Evolutionary conservation across 2,329 filamentous ascomycete species (phyloP).

Genomic region (Trichoderma sp.): DNA sequence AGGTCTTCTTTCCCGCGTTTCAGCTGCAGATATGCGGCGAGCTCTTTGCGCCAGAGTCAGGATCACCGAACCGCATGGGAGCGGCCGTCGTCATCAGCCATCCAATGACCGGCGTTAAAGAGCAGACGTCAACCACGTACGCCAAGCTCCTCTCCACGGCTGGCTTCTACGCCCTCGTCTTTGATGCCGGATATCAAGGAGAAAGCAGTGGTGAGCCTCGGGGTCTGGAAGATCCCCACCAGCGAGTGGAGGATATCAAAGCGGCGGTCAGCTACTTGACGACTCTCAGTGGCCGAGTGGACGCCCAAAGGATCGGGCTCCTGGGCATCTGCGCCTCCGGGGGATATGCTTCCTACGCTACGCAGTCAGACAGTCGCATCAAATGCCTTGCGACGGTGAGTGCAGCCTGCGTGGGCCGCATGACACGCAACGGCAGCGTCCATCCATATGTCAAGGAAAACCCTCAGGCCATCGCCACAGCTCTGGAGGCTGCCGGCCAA

Average conservation of each 20-base stretch:
- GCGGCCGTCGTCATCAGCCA: slow-evolving; percentile 39
- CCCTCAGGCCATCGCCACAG: slow-evolving; percentile 10
- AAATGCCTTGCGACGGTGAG: slow-evolving; percentile 43
- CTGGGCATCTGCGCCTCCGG: slow-evolving; percentile 47
- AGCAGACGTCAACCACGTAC: slow-evolving; percentile 44
- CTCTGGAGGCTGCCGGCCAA: slow-evolving; percentile 22
- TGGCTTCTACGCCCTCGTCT: slow-evolving; percentile 43
- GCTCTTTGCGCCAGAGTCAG: slow-evolving; percentile 21
- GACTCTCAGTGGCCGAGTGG: slow-evolving; percentile 35
- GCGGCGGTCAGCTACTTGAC: slow-evolving; percentile 43
- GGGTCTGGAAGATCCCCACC: slow-evolving; percentile 44
- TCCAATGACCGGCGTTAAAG: slow-evolving; percentile 43
- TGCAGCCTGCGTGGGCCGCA: slow-evolving; percentile 39
- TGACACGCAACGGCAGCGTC: slow-evolving; percentile 33
- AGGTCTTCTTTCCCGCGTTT: slow-evolving; percentile 22
- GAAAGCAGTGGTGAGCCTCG: slow-evolving; percentile 43
- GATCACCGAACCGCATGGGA: slow-evolving; percentile 5
- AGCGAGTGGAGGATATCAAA: slow-evolving; percentile 44
- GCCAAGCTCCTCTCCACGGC: slow-evolving; percentile 37
- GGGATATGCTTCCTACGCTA: slow-evolving; percentile 42
- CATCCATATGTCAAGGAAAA: slow-evolving; percentile 16
- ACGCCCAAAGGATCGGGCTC: slow-evolving; percentile 42
- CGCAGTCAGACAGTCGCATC: slow-evolving; percentile 45
- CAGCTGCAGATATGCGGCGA: slow-evolving; percentile 24
- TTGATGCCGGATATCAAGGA: slow-evolving; percentile 46